A percentile compares a stretch with the other conserved stretches of the same genome.
These are phyloP conservation scores for Pseudoscleropodium purum DNA, from an alignment of 225 moss, liverwort and hornwort genomes.

Conservation along the genomic window DNA sequence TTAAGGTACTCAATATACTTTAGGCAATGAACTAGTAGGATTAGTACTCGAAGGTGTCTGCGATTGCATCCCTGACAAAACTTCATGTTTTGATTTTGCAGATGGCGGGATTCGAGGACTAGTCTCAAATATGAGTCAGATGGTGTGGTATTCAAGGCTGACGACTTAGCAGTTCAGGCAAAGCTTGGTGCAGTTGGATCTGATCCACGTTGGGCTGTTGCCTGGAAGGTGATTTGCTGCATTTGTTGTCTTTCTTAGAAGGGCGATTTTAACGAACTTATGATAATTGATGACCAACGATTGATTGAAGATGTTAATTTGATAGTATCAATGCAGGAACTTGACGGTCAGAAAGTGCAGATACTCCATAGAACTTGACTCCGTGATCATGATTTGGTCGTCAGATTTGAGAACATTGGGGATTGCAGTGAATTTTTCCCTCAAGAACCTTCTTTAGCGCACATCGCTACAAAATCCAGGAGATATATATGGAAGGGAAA, in stretches of 20 bases:
- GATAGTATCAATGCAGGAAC: background rate
- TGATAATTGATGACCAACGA: background rate
- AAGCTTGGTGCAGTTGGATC: conserved; percentile 61
- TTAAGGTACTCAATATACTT: background rate
- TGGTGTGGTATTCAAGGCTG: conserved; percentile 74
- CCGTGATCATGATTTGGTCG: background rate
- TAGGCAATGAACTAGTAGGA: background rate
- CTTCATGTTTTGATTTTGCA: background rate
- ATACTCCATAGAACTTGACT: background rate
- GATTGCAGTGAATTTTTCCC: background rate
- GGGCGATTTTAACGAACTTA: background rate
- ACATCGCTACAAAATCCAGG: background rate
- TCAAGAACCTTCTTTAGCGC: background rate
- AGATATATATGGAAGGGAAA: background rate
- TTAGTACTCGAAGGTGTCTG: background rate
- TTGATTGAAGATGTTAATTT: background rate
- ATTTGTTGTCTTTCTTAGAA: background rate
- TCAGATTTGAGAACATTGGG: background rate
- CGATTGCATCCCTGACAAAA: background rate
- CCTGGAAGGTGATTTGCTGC: conserved; percentile 65
- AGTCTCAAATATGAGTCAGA: conserved; percentile 73
- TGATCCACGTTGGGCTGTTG: conserved; percentile 89
- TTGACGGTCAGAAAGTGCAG: background rate
- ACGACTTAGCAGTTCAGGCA: conserved; percentile 54
- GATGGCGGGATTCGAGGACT: conserved; percentile 58